Evolutionary conservation across 2,329 filamentous ascomycete genomes (phyloP), one percentile per base, ranked within the genome.

Genomic region (Atkinsonella texensis): DNA sequence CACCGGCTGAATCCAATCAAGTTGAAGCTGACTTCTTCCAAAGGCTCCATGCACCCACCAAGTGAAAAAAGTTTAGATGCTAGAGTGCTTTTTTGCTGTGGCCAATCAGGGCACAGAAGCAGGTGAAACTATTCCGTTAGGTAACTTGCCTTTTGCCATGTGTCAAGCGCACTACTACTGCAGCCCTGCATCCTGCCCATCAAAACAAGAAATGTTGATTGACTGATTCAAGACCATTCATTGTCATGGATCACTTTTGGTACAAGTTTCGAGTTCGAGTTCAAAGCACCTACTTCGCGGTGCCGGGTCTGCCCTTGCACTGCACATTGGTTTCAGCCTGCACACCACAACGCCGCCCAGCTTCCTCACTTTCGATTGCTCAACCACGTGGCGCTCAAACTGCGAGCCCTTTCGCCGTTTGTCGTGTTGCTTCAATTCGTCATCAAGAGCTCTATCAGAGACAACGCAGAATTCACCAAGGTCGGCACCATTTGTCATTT

Each of bases 81-180:
- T 1, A 7, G 11, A 23, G 32, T 9, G 20, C 9, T 1, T 15
- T 12, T 12, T 12, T 15, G 23, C 28, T 18, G 17, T 11, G 41
- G 23, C 51, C 46, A 52, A 52, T 52, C 51, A 52, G 15, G 15
- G 32, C 11, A 32, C 46, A 5, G 13, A 35, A n/a, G 28, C 43
- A 45, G 18, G 18, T 20, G 43, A 32, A 18, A 28, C 13, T 45
- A n/a, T n/a, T n/a, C n/a, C n/a, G n/a, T n/a, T n/a, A n/a, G n/a
- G 18, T 9, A n/a, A 8, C 8, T 9, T 3, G 40, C n/a, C 10
- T n/a, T n/a, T 20, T 42, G 40, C 8, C 11, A 11, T 42, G 15
- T 42, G 3, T n/a, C n/a, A 18, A 20, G 17, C 40, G 40, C 17
- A 4, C 10, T 15, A n/a, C 40, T 42, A 42, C 40, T 42, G 40